Evolutionary conservation across 1,284 basidiomycete species (phyloP), one percentile per base, ranked within the genome.

Genomic region (Ceratobasidium sp.): DNA sequence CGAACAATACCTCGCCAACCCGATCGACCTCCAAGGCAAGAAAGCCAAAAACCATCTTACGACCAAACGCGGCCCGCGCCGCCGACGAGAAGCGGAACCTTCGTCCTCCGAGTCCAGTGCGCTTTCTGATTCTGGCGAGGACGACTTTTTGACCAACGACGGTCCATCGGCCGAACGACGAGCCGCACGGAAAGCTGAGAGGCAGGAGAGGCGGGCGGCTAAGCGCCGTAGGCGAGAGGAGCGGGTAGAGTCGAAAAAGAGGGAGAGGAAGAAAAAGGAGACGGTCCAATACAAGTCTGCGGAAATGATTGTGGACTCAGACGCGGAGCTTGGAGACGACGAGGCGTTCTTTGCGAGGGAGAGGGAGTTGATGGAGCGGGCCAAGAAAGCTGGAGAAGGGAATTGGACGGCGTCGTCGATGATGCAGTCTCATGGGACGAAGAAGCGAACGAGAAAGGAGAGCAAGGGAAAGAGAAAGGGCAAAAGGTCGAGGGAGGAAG

Each of bases 271-370:
- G 81, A 84, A 82, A 77, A 87, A 89, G 77, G 92, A 95, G 79
- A 84, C 87, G 77, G 85, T 88, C 80, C 80, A 83, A 72, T 95
- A 91, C 84, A 95, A 95, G 81, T 91, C 89, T 12, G 94, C 94
- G 6, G 90, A 94, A 79, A 94, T 95, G 79, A 94, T 96, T 78
- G 87, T 90, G 78, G 94, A 96, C 80, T 92, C 91, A 76, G 94
- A 96, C 77, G 91, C 84, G 74, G 92, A 92, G 79, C 86, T 86
- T 73, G 91, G 85, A 21, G 86, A 88, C 76, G 87, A 91, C 79
- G 82, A 91, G 58, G 85, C 82, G 5, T 96, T 96, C 84, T 88
- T 94, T 75, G 90, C 86, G 77, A 86, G 84, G 76, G 94, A 96
- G 80, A 86, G 84, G 75, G 82, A 78, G 72, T 78, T 87, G 58